Evolutionary conservation across 2,329 filamentous ascomycete species (phyloP).

Genomic region (Colletotrichum gloeosporioides): DNA sequence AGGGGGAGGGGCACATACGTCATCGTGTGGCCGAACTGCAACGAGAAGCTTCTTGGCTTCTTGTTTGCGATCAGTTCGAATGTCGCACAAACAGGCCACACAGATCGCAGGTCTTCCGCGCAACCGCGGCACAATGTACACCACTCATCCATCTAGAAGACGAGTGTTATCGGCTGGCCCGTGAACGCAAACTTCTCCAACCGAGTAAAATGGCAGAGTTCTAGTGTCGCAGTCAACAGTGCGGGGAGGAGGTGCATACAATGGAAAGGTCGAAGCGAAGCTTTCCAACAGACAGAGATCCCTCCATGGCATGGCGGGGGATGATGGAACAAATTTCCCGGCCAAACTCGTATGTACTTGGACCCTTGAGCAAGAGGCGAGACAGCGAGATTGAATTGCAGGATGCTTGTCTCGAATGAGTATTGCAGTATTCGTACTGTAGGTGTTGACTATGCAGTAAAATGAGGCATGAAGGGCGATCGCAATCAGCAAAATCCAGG

Average conservation of each 20-base stretch:
- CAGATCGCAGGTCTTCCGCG: neutral
- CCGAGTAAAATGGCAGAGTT: neutral
- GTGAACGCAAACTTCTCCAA: neutral
- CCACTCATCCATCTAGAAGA: neutral
- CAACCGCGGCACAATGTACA: neutral
- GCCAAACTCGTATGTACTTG: neutral
- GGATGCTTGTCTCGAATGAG: neutral
- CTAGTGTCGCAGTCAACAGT: neutral
- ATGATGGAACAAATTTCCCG: neutral
- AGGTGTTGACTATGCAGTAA: neutral
- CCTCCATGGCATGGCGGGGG: neutral
- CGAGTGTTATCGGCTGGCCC: neutral
- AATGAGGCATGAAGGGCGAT: neutral
- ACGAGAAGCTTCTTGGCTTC: neutral
- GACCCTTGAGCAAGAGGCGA: neutral
- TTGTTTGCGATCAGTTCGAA: neutral
- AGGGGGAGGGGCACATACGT: neutral
- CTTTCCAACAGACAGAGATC: neutral
- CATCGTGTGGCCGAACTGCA: neutral
- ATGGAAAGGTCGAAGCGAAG: neutral
- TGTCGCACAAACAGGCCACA: neutral
- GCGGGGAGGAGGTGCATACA: neutral
- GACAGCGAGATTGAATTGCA: neutral
- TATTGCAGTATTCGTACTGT: neutral
- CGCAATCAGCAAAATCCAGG: neutral